Conservation (phyloP, 306 rosid species). For the Trifolium dubium region DNA sequence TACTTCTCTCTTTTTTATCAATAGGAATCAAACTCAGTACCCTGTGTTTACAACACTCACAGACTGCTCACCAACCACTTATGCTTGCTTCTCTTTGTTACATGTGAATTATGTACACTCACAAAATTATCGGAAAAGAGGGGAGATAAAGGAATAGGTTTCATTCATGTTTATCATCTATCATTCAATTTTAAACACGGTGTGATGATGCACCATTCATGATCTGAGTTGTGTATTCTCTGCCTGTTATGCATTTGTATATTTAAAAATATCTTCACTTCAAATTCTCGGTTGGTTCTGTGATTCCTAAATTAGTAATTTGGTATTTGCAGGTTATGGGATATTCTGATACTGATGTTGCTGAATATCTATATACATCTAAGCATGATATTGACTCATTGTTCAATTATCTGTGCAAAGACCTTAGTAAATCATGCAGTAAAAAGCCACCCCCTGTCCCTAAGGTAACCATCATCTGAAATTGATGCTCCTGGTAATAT, state of each 20-base stretch:
- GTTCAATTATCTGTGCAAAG: constrained; percentile 72
- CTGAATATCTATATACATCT: constrained; percentile 79
- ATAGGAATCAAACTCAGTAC: no score
- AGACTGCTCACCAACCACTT: no score
- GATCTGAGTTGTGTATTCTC: constrained; percentile 15
- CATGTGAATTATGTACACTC: background rate
- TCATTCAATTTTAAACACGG: background rate
- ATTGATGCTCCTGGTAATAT: constrained; percentile 36
- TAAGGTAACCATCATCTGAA: constrained; percentile 61
- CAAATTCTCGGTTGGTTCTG: background rate
- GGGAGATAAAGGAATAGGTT: background rate
- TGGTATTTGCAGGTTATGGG: constrained; percentile 74
- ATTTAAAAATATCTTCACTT: background rate
- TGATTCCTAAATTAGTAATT: constrained; percentile 22
- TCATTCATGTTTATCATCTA: background rate
- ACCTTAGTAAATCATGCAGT: constrained; percentile 75
- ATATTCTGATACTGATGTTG: constrained; percentile 91
- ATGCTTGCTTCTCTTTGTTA: constrained; percentile 18
- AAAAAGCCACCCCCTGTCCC: constrained; percentile 87
- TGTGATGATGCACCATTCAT: constrained; percentile 7
- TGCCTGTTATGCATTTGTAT: constrained; percentile 7
- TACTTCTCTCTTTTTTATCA: no score
- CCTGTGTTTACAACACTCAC: no score
- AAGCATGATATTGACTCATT: constrained; percentile 67
- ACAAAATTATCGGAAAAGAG: background rate